A percentile compares a stretch with the other conserved stretches of the same genome.
These are phyloP conservation scores for Blastobotrys serpentis DNA, from an alignment of 1,139 yeast genomes.

Conservation along the genomic window DNA sequence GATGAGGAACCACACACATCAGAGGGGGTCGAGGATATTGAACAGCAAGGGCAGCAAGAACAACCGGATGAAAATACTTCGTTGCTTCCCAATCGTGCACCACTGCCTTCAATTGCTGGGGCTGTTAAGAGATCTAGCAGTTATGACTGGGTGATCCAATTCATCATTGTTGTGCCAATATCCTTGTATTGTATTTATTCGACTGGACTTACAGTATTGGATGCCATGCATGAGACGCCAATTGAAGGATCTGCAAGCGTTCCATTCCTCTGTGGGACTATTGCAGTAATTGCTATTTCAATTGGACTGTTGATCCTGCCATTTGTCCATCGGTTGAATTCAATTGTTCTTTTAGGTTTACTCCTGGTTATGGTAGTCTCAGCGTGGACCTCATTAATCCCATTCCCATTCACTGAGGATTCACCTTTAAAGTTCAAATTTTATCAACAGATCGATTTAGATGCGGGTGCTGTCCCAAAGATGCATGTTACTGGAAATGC, in stretches of 20 bases:
- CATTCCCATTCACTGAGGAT: conserved; percentile 54
- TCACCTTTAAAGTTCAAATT: conserved; percentile 72
- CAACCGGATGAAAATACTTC: conserved; percentile 10
- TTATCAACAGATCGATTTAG: conserved; percentile 55
- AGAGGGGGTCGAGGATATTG: conserved; percentile 17
- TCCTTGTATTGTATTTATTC: conserved; percentile 52
- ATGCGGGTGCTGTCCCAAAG: conserved; percentile 35
- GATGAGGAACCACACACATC: conserved; percentile 19
- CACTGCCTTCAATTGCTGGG: neutral
- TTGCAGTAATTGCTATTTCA: conserved; percentile 42
- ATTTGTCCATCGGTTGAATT: conserved; percentile 67
- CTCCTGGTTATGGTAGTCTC: conserved; percentile 42
- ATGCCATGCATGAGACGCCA: conserved; percentile 65
- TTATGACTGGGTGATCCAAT: conserved; percentile 83
- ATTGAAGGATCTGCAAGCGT: conserved; percentile 60
- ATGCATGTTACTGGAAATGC: conserved; percentile 55
- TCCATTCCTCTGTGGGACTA: conserved; percentile 46
- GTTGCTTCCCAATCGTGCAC: neutral
- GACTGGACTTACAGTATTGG: conserved; percentile 49
- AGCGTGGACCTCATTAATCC: conserved; percentile 40
- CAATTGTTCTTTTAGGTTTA: conserved; percentile 47
- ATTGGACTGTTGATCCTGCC: conserved; percentile 64
- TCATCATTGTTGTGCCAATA: conserved; percentile 64
- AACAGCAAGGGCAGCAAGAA: conserved; percentile 13
- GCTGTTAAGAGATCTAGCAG: conserved; percentile 37